phyloP scores from a whole-genome alignment of 1,284 basidiomycete genomes.

The Coriolopsis trogii region DNA sequence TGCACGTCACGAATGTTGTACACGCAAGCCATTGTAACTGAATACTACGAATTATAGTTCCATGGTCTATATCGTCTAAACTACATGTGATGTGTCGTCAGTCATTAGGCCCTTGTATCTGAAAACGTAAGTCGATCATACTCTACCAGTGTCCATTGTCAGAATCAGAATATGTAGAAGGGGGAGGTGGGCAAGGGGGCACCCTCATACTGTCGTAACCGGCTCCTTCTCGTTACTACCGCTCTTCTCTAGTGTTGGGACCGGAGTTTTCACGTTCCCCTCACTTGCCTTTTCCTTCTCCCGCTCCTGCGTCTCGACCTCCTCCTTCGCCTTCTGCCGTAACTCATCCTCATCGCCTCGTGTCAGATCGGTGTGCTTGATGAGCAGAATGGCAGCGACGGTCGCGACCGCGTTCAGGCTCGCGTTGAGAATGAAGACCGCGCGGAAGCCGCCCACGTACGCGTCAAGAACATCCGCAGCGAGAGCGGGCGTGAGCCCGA shows the following conservation, averaged over 20 bases:
- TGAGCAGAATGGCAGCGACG: conserved; percentile 54
- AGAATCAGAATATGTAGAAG: too few relatives aligned
- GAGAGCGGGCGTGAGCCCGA: conserved; percentile 40
- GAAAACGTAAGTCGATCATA: too few relatives aligned
- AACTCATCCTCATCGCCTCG: conserved; percentile 56
- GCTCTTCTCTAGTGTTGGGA: too few relatives aligned
- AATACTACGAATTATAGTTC: too few relatives aligned
- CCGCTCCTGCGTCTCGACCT: conserved; percentile 2
- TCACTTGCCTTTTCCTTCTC: conserved; percentile 15
- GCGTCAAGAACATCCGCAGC: conserved; percentile 52
- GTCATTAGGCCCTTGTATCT: too few relatives aligned
- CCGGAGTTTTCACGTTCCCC: not conserved
- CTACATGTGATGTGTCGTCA: too few relatives aligned
- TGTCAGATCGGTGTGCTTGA: conserved; percentile 59
- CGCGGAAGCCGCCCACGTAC: conserved; percentile 58
- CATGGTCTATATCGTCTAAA: too few relatives aligned
- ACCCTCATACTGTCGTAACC: too few relatives aligned
- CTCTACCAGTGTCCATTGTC: too few relatives aligned
- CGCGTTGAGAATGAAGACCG: conserved; percentile 62
- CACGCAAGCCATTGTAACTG: too few relatives aligned
- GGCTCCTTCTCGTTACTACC: not conserved
- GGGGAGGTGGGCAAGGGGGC: too few relatives aligned
- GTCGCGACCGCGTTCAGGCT: conserved; percentile 47
- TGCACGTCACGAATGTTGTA: too few relatives aligned
- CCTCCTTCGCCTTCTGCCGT: conserved; percentile 36